Evolutionary conservation across 257 asterid genomes (phyloP), one percentile per base, ranked within the genome.

Genomic region (Solanum verrucosum): DNA sequence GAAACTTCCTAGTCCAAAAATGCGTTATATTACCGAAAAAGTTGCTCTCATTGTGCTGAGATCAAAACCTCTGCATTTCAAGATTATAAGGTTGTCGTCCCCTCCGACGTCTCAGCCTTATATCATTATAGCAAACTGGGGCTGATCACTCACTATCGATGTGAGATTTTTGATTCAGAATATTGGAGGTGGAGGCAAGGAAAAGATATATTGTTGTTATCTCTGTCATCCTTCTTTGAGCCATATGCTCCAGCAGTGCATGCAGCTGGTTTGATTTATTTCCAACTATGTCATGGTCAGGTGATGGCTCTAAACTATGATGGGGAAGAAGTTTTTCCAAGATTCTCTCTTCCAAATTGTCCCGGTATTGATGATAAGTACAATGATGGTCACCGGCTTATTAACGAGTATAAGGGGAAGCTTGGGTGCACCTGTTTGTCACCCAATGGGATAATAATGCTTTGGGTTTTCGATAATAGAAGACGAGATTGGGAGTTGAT

Each of bases 161-260:
- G 46, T n/a, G 86, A 89, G 25, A 29, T 89, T 3, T 89, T 89
- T 83, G 88, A 89, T 83, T 89, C 89, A 15, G 23, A 29, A 34
- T 42, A 2, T 5, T 87, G 89, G 91, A 5, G 29, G 3, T 89
- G 91, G 91, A 79, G 78, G 35, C 42, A 37, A 83, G 31, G 20
- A 18, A 68, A 87, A 15, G 88, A 71, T 46, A 0, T 86, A 5
- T 14, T 78, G 5, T 13, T 78, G 6, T 18, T 88, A 3, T 59
- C 56, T 23, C 3, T 0, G n/a, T n/a, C n/a, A n/a, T n/a, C n/a
- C 34, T 2, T 4, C 14, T 27, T 85, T 56, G 20, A 11, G 1
- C 3, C 0, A 9, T 11, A 1, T 33, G 25, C 9, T 35, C 52
- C 78, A 21, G 73, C 67, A 3, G 90, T 88, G 20, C 21, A 40